These are phyloP conservation scores for Penicillium sp. DNA, from an alignment of 2,329 filamentous ascomycete species.

Conservation along the genomic window DNA sequence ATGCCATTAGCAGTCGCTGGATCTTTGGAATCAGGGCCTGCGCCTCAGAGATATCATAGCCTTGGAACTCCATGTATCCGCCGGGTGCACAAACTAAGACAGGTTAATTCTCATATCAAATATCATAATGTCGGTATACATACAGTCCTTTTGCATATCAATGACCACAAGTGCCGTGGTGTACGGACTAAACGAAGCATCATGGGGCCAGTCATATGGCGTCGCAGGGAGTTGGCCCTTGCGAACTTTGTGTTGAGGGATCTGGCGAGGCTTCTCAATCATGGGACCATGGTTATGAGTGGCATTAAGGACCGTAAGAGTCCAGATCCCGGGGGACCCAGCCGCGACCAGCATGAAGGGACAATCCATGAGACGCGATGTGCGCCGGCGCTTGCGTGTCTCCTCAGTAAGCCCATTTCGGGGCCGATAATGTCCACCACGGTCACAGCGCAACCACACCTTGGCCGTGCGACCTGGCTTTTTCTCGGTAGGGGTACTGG, in stretches of 20 bases:
- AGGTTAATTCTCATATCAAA: neutral
- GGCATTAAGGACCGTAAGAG: slow-evolving; percentile 42
- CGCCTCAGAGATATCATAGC: slow-evolving; percentile 44
- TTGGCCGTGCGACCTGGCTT: slow-evolving; percentile 47
- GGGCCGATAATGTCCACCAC: slow-evolving; percentile 46
- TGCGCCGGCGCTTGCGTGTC: slow-evolving; percentile 45
- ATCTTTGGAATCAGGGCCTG: slow-evolving; percentile 44
- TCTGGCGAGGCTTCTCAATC: slow-evolving; percentile 42
- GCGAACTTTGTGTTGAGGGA: slow-evolving; percentile 43
- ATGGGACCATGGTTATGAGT: slow-evolving; percentile 47
- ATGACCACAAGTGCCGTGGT: slow-evolving; percentile 50
- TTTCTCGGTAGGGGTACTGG: slow-evolving; percentile 47
- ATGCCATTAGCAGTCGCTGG: slow-evolving; percentile 40
- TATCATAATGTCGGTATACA: slow-evolving; percentile 10
- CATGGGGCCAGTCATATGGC: slow-evolving; percentile 51
- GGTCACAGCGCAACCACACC: slow-evolving; percentile 47
- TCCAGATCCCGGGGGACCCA: slow-evolving; percentile 47
- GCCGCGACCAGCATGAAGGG: slow-evolving; percentile 48
- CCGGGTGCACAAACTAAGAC: slow-evolving; percentile 44
- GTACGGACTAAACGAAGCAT: slow-evolving; percentile 45
- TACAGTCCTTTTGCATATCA: slow-evolving; percentile 53
- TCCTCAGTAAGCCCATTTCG: slow-evolving; percentile 48
- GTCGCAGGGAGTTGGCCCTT: slow-evolving; percentile 45
- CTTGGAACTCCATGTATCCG: slow-evolving; percentile 48
- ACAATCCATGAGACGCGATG: slow-evolving; percentile 47